These are phyloP conservation scores for Pseudogymnoascus sp. DNA, from an alignment of 2,329 filamentous ascomycete genomes.

Conservation along the genomic window DNA sequence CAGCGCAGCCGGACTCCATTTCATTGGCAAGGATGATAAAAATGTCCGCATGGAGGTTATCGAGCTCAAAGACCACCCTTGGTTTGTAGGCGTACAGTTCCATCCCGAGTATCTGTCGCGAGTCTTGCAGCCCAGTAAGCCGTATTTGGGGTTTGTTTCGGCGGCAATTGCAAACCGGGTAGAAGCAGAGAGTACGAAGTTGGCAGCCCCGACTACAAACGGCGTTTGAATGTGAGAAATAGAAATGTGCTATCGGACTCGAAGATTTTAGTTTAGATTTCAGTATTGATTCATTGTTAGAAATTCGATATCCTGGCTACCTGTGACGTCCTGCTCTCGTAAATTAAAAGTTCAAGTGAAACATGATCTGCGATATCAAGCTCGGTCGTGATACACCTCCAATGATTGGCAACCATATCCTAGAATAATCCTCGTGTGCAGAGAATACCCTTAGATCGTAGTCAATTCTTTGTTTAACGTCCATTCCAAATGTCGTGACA, in stretches of 20 bases:
- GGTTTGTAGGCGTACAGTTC: slow-evolving; percentile 79
- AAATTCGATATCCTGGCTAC: neutral
- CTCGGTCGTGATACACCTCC: neutral
- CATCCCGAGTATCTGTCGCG: slow-evolving; percentile 80
- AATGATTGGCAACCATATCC: neutral
- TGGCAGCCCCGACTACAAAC: neutral
- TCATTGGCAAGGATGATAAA: slow-evolving; percentile 72
- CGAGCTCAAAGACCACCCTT: slow-evolving; percentile 76
- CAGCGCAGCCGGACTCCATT: slow-evolving; percentile 61
- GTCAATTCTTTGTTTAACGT: neutral
- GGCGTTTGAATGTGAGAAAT: neutral
- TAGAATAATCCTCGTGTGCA: neutral
- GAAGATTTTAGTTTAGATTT: neutral
- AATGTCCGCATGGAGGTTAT: slow-evolving; percentile 77
- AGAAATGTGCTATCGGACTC: neutral
- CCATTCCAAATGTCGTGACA: neutral
- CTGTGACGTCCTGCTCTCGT: neutral
- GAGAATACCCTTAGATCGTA: neutral
- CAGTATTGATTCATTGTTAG: neutral
- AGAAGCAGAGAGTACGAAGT: neutral
- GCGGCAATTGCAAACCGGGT: slow-evolving; percentile 39
- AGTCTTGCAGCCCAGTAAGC: slow-evolving; percentile 65
- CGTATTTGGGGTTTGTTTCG: slow-evolving; percentile 79
- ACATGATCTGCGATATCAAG: neutral
- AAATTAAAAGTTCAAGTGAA: neutral